Evolutionary conservation across 306 rosid species (phyloP), one percentile per base, ranked within the genome.

Genomic region (Albizia julibrissin): DNA sequence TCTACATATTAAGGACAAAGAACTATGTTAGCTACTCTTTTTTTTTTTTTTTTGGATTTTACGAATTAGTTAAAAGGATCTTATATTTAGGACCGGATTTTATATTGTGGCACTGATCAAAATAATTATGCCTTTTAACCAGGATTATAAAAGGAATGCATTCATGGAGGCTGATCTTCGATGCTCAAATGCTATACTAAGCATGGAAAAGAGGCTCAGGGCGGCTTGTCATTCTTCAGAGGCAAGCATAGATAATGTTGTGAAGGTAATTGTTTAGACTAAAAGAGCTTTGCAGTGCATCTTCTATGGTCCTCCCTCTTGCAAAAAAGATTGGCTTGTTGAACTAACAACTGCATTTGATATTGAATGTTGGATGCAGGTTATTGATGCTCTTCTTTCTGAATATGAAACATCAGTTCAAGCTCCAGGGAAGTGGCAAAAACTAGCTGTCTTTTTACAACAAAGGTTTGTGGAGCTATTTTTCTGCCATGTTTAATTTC

Each of bases 351-450:
- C 39, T 27, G 69, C 18, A 61, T 61, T 61, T 61, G 34, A 61
- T 61, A 26, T 61, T 26, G 39, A 27, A 27, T 62, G 37, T 10
- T 37, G 80, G 74, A 56, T 87, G 69, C 86, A 96, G 99, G 97
- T 91, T 91, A 92, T 96, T 79, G 99, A 91, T 85, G 92, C 89
- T 79, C 98, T 96, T 79, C 44, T 96, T 46, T 86, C 92, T 2
- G 99, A 93, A 67, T 96, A 91, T 81, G 97, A 93, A 77, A 82
- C 86, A 82, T 87, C 91, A 81, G 78, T 88, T 83, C 95, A 89
- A 42, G 97, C 95, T 85, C 99, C 97, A 24, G 94, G 89, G 82
- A 96, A 96, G 83, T 96, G 98, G 98, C 94, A 91, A 81, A 92
- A 89, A 79, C 77, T 93, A 84, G 89, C 92, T 27, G 81, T 82